A percentile compares a stretch with the other conserved stretches of the same genome.
phyloP scores from a whole-genome alignment of 1,139 yeast species.

The Scheffersomyces illinoinensis region DNA sequence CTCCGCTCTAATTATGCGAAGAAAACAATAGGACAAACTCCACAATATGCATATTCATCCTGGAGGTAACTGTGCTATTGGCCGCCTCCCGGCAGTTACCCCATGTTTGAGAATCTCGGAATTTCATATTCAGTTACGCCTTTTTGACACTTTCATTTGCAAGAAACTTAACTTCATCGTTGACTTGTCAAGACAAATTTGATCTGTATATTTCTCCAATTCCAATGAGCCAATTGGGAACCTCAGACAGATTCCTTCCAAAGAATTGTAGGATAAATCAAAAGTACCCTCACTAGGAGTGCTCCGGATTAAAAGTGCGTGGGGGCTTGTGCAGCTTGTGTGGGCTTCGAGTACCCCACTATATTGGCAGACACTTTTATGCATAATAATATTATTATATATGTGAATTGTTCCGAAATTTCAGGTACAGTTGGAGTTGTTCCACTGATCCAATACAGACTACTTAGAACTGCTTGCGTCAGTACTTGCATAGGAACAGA shows the following conservation, averaged over 20 bases:
- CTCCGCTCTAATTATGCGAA: not conserved
- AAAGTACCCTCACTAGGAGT: not conserved
- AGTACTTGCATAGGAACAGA: not conserved
- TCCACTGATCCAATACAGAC: not conserved
- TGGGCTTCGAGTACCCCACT: not conserved
- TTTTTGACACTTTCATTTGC: not conserved
- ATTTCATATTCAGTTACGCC: not conserved
- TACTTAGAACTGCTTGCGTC: not conserved
- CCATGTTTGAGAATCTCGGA: not conserved
- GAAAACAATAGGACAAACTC: not conserved
- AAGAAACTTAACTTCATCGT: not conserved
- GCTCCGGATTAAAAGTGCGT: not conserved
- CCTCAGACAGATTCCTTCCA: not conserved
- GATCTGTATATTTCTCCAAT: not conserved
- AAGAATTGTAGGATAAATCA: not conserved
- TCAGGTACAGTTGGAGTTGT: not conserved
- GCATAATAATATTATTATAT: not conserved
- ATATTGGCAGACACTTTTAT: not conserved
- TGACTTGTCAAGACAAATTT: not conserved
- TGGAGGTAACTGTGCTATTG: not conserved
- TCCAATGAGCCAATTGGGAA: not conserved
- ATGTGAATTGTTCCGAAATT: not conserved
- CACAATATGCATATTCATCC: not conserved
- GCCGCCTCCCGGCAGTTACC: not conserved
- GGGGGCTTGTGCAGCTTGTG: not conserved